These are phyloP conservation scores for Perkinsus olseni DNA, from an alignment of 169 alveolate species.

Conservation along the genomic window DNA sequence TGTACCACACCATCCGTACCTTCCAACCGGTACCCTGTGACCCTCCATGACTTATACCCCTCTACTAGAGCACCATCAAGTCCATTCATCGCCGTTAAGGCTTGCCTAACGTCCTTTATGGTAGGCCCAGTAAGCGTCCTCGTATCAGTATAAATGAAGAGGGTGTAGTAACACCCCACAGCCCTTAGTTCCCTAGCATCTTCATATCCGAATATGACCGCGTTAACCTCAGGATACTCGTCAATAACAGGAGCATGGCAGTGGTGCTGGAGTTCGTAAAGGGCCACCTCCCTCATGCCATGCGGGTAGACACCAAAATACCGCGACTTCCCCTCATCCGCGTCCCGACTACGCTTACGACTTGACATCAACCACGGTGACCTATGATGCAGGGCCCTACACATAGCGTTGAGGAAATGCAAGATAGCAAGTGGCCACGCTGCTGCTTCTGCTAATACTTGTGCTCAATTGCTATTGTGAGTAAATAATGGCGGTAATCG, in stretches of 20 bases:
- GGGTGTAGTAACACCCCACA: not conserved
- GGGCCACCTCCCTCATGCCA: not conserved
- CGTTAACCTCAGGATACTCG: not conserved
- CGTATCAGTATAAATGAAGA: not conserved
- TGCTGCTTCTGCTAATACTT: not conserved
- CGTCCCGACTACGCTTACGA: not conserved
- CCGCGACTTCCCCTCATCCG: not conserved
- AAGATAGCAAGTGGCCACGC: not conserved
- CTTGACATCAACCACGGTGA: not conserved
- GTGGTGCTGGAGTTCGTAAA: not conserved
- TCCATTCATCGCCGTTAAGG: not conserved
- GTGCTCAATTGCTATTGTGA: not conserved
- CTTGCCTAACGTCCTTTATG: not conserved
- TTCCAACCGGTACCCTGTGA: not conserved
- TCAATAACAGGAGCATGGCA: not conserved
- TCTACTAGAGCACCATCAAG: not conserved
- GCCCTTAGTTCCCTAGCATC: not conserved
- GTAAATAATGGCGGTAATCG: constrained; percentile 47
- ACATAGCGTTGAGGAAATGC: not conserved
- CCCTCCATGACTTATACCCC: not conserved
- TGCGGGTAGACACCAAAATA: not conserved
- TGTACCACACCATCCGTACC: not conserved
- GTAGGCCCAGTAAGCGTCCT: not conserved
- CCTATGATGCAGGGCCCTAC: not conserved
- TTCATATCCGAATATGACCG: not conserved